Evolutionary conservation across 306 rosid species (phyloP).

Genomic region (Arachis stenosperma): DNA sequence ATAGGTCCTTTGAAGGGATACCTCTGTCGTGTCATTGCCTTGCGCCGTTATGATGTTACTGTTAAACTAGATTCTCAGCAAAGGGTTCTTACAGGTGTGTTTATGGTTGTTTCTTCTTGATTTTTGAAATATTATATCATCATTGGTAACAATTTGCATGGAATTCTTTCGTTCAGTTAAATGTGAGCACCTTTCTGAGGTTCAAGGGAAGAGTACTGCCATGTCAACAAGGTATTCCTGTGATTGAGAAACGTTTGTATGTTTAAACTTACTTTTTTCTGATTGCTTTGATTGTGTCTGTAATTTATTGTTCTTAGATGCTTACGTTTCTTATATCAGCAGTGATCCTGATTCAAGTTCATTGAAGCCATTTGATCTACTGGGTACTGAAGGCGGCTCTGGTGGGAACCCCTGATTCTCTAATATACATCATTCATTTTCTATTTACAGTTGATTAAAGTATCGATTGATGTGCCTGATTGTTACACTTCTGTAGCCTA

Average conservation of each 20-base stretch:
- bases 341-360: slow-evolving; percentile 65
- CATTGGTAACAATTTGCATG: slow-evolving; percentile 4
- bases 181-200: slow-evolving; percentile 91
- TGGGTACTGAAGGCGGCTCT: slow-evolving; percentile 70
- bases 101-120: slow-evolving; percentile 2
- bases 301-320: slow-evolving; percentile 31
- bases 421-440: slow-evolving; percentile 13
- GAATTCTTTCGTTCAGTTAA: slow-evolving; percentile 60
- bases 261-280: background rate
- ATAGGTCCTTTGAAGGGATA: slow-evolving; percentile 98
- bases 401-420: slow-evolving; percentile 47
- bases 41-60: slow-evolving; percentile 84
- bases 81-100: slow-evolving; percentile 93
- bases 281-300: slow-evolving; percentile 20
- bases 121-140: slow-evolving; percentile 3
- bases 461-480: slow-evolving; percentile 12
- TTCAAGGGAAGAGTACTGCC: slow-evolving; percentile 66
- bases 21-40: slow-evolving; percentile 88
- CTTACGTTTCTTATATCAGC: slow-evolving; percentile 48
- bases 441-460: background rate
- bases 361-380: slow-evolving; percentile 69
- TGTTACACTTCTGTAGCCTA: slow-evolving; percentile 12
- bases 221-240: slow-evolving; percentile 60
- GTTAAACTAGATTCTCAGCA: slow-evolving; percentile 98
- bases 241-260: slow-evolving; percentile 8